phyloP scores from a whole-genome alignment of 108 stramenopile genomes.

The Nitzschia palea region DNA sequence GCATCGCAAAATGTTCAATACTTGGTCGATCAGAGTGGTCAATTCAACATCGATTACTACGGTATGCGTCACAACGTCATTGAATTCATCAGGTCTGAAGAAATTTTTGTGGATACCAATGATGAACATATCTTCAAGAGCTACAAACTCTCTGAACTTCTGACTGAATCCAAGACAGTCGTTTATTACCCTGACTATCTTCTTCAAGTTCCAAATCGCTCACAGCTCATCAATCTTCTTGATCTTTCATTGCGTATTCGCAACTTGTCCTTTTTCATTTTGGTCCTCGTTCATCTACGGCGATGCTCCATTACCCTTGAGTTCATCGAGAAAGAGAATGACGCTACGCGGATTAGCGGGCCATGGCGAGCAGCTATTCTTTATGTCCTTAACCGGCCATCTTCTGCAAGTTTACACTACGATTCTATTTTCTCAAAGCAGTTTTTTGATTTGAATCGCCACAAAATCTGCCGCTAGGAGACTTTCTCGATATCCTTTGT shows the following conservation, averaged over 20 bases:
- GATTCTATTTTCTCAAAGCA: conserved; percentile 25
- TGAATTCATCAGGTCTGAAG: conserved; percentile 29
- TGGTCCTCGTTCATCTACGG: conserved; percentile 29
- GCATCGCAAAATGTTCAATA: conserved; percentile 29
- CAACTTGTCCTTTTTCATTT: conserved; percentile 33
- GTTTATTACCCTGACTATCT: conserved; percentile 37
- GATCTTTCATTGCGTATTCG: conserved; percentile 28
- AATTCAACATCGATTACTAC: conserved; percentile 32
- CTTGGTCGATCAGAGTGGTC: conserved; percentile 26
- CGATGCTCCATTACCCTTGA: conserved; percentile 28
- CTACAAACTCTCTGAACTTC: conserved; percentile 28
- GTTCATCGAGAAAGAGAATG: conserved; percentile 23
- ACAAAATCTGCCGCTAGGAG: conserved; percentile 18
- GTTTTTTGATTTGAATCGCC: conserved; percentile 33
- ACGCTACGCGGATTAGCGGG: conserved; percentile 16
- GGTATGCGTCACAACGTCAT: conserved; percentile 35
- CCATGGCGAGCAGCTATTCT: conserved; percentile 37
- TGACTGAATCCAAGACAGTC: conserved; percentile 34
- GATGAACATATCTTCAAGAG: conserved; percentile 35
- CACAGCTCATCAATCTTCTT: conserved; percentile 32
- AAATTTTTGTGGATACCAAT: conserved; percentile 27
- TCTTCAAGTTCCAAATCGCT: conserved; percentile 29
- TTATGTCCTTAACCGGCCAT: conserved; percentile 17
- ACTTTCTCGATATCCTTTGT: conserved; percentile 26
- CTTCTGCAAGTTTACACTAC: conserved; percentile 19